Evolutionary conservation across 1,284 basidiomycete species (phyloP), one percentile per base, ranked within the genome.

Genomic region (Papiliotrema laurentii): DNA sequence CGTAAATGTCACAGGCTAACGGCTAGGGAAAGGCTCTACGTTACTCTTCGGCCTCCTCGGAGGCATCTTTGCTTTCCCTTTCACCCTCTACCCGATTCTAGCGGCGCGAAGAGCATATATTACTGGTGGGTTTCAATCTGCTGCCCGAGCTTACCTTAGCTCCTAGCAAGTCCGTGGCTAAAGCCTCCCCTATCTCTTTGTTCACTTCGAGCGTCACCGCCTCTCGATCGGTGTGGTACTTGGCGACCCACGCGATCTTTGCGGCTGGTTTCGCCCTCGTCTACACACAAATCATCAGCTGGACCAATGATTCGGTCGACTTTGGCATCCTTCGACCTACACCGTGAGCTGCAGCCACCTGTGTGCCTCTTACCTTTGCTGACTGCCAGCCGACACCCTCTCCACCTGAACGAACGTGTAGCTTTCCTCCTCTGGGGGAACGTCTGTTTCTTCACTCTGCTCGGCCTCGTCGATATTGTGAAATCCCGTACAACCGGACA

Each of bases 11-110:
- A 18, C 19, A 9, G n/a, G 34, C 34, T 36, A 18, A 36, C 34
- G 39, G 26, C n/a, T 25, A n/a, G 18, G 16, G 16, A 16, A 44
- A 44, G 41, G 13, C 24, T 21, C 3, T 34, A 21, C 25, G 34
- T 34, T 18, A 34, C 14, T 10, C 33, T 46, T 18, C 18, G 25
- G 26, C 1, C 24, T 36, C 4, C 18, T 51, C 3, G 45, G 41
- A 22, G 55, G 56, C 14, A 7, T 47, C 35, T 16, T 52, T 19
- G 39, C 47, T 7, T 58, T 60, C 22, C 57, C 61, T 9, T 81
- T 85, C 33, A 64, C 73, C 60, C 82, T 61, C 11, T 59, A 56
- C 38, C 48, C 58, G 3, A 43, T 64, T 6, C 51, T 69, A 1
- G 55, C 54, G 6, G 51, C 51, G 0, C 48, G 66, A 4, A 49